Evolutionary conservation across 1,139 yeast species (phyloP), one percentile per base, ranked within the genome.

Genomic region (Fermentozyma sake): DNA sequence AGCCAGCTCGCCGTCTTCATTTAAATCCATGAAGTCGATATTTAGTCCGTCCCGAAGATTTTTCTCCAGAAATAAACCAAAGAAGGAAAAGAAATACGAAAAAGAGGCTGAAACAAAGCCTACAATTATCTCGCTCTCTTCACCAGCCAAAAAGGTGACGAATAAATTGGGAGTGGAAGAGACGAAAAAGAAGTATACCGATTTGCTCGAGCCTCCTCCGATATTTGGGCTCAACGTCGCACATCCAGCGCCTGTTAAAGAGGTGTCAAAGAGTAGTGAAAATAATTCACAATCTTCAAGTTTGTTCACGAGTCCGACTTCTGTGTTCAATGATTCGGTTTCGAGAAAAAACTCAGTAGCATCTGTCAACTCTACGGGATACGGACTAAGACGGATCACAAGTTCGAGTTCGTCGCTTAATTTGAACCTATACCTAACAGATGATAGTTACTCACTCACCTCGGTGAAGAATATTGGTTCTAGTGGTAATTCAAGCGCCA

Each of bases 361-460:
- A 3, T 52, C 60, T 2, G n/a, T n/a, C n/a, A 31, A 44, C 5
- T 40, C 47, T 16, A 35, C 32, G 17, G 55, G 48, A 4, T 47
- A 45, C 29, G 57, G 56, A 5, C 43, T 65, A 8, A 44, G 55
- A 28, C 46, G 62, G 22, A 61, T 66, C 17, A 54, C 71, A 22
- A 62, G 70, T 36, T 60, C 68, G 12, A 59, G 59, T 30, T 61
- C 69, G 17, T 61, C 69, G 19, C 50, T 67, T 22, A 67, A 67
- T 37, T 52, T 67, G 28, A 60, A 67, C 38, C 72, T 69, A 6
- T 67, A 64, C 34, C 49, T 67, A 27, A 64, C 70, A 4, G 72
- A 65, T 34, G 67, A 58, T 23, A 39, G 46, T 5, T 42, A 35
- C 16, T 10, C 14, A 10, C 6, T 11, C 10, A 7, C 14, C 14